These are phyloP conservation scores for Phaffomyces thermotolerans DNA, from an alignment of 805 yeast species.

Conservation along the genomic window DNA sequence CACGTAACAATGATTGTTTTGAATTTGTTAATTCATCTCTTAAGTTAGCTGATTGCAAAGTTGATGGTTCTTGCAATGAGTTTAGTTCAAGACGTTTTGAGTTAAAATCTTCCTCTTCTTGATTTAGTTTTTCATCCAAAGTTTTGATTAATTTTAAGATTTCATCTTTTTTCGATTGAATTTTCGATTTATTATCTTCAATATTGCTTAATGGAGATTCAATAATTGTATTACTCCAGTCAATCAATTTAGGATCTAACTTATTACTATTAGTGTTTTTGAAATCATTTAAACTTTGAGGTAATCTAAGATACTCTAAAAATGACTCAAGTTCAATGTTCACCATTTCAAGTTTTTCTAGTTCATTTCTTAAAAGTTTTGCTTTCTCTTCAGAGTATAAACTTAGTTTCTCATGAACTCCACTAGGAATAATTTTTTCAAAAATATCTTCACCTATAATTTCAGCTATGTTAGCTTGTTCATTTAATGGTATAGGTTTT, in stretches of 20 bases:
- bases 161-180: constrained; percentile 28
- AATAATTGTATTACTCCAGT: constrained; percentile 23
- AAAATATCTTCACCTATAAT: constrained; percentile 50
- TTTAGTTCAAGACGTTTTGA: constrained; percentile 29
- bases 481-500: constrained; percentile 45
- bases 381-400: constrained; percentile 88
- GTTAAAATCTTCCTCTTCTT: constrained; percentile 31
- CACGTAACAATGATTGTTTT: constrained; percentile 54
- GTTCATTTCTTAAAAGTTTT: constrained; percentile 59
- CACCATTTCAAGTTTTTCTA: constrained; percentile 69
- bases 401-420: constrained; percentile 81
- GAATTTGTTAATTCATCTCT: constrained; percentile 52
- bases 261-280: constrained; percentile 27
- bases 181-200: constrained; percentile 21
- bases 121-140: constrained; percentile 27
- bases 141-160: constrained; percentile 30
- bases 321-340: constrained; percentile 74
- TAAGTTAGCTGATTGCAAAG: constrained; percentile 30
- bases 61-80: constrained; percentile 28
- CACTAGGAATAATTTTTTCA: constrained; percentile 74
- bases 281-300: constrained; percentile 52
- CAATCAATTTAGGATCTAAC: constrained; percentile 25
- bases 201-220: constrained; percentile 25
- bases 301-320: constrained; percentile 73
- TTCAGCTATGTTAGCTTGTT: constrained; percentile 39